Evolutionary conservation across 208 protist species (phyloP).

Genomic region (Trypanosoma caninum): DNA sequence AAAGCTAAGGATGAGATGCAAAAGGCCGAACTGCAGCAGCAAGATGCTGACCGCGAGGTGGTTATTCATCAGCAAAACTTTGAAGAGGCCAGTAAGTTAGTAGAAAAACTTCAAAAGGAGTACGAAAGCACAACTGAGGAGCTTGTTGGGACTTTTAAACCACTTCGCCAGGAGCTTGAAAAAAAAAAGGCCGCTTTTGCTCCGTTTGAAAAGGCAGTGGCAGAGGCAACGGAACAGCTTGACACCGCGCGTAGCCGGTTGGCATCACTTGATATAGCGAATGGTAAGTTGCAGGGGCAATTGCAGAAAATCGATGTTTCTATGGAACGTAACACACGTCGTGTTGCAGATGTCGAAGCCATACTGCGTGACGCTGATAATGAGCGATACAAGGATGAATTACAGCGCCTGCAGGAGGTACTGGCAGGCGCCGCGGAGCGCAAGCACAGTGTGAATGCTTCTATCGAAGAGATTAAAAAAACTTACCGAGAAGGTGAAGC

Average conservation of each 20-base stretch:
- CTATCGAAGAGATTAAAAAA: slow-evolving; percentile 83
- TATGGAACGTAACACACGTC: slow-evolving; percentile 23
- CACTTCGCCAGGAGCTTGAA: slow-evolving; percentile 92
- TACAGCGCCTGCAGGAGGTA: slow-evolving; percentile 70
- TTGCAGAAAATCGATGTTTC: slow-evolving; percentile 34
- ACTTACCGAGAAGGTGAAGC: slow-evolving; percentile 76
- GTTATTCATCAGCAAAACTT: slow-evolving; percentile 81
- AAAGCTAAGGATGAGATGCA: slow-evolving; percentile 80
- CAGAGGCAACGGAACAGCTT: slow-evolving; percentile 52
- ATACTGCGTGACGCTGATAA: slow-evolving; percentile 41
- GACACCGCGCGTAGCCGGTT: slow-evolving; percentile 46
- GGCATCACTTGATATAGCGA: slow-evolving; percentile 32
- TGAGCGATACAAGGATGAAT: slow-evolving; percentile 47
- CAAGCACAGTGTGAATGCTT: slow-evolving; percentile 75
- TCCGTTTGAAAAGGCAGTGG: slow-evolving; percentile 83
- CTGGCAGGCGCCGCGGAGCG: slow-evolving; percentile 51
- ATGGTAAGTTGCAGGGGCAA: slow-evolving; percentile 28
- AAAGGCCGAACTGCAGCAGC: slow-evolving; percentile 70
- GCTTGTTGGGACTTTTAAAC: slow-evolving; percentile 68
- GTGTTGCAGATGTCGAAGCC: slow-evolving; percentile 47
- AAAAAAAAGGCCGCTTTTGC: slow-evolving; percentile 85
- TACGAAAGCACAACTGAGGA: slow-evolving; percentile 71
- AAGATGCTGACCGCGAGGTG: slow-evolving; percentile 80
- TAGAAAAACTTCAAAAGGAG: slow-evolving; percentile 53
- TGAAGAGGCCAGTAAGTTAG: slow-evolving; percentile 54